A percentile compares a stretch with the other conserved stretches of the same genome.
phyloP scores from a whole-genome alignment of 345 rosid species.

The Pugionium cornutum region DNA sequence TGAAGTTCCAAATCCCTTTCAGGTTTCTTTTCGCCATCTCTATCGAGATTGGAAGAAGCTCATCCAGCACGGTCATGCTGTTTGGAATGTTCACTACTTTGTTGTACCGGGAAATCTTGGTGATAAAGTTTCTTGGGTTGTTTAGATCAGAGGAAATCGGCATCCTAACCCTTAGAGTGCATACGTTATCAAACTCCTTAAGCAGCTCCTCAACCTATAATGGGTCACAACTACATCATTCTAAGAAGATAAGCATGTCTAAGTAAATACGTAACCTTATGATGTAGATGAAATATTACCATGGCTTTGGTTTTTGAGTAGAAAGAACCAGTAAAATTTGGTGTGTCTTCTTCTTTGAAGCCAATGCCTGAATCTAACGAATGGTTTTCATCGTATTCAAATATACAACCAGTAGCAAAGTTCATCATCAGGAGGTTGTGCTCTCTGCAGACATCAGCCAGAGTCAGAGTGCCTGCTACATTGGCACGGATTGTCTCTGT shows the following conservation, averaged over 20 bases:
- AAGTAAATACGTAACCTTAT: background rate
- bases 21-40: conserved; percentile 58
- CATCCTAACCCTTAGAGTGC: conserved; percentile 55
- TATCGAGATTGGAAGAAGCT: conserved; percentile 53
- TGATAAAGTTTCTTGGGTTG: conserved; percentile 54
- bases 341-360: conserved; percentile 65
- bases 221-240: conserved; percentile 8
- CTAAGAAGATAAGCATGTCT: background rate
- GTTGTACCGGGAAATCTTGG: conserved; percentile 49
- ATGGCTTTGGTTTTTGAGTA: conserved; percentile 77
- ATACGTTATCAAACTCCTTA: conserved; percentile 49
- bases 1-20: conserved; percentile 58
- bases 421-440: conserved; percentile 58
- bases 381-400: conserved; percentile 61
- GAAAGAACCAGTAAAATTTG: conserved; percentile 66
- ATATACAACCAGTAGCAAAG: conserved; percentile 51
- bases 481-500: conserved; percentile 66
- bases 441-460: conserved; percentile 75
- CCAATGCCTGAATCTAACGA: conserved; percentile 60
- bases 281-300: conserved; percentile 40
- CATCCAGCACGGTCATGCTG: conserved; percentile 63
- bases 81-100: conserved; percentile 59
- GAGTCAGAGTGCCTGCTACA: conserved; percentile 63
- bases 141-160: conserved; percentile 55
- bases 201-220: conserved; percentile 55